Percentiles rank a stretch among this genome's conserved stretches.
phyloP scores from a whole-genome alignment of 495 filamentous ascomycete genomes.

The Penicillium samsonianum region DNA sequence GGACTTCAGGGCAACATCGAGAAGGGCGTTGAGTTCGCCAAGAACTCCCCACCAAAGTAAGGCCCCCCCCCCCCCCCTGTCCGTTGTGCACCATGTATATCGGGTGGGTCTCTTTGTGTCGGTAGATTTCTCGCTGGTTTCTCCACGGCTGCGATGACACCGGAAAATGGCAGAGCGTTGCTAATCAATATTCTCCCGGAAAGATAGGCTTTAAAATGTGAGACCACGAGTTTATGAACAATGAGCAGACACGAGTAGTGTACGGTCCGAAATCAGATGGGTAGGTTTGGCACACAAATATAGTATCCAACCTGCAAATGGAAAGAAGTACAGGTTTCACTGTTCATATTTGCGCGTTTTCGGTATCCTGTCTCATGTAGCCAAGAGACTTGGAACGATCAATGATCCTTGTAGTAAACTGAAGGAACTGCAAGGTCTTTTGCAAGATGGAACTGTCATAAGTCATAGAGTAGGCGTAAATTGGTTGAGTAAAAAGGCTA shows the following conservation, averaged over 20 bases:
- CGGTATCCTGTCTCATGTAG: background rate
- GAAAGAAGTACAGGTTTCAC: conserved; percentile 20
- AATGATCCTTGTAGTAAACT: background rate
- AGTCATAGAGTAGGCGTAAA: background rate
- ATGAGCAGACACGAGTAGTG: conserved; percentile 22
- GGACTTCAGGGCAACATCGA: conserved; percentile 88
- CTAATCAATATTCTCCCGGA: conserved; percentile 43
- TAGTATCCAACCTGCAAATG: conserved; percentile 22
- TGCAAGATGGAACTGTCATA: background rate
- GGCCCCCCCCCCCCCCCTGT: conserved; percentile 32
- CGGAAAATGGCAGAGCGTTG: conserved; percentile 31
- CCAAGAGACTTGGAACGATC: background rate
- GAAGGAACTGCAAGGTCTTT: background rate
- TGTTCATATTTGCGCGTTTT: conserved; percentile 11
- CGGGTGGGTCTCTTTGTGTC: background rate
- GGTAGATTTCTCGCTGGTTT: conserved; percentile 9
- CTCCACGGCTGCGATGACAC: conserved; percentile 4
- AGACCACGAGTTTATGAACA: conserved; percentile 35
- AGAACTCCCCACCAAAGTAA: conserved; percentile 80
- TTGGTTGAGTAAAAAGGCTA: background rate
- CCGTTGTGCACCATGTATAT: conserved; percentile 11
- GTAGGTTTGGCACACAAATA: conserved; percentile 5
- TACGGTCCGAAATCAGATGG: conserved; percentile 4
- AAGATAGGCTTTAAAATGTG: conserved; percentile 52
- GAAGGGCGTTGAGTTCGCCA: conserved; percentile 87